These are phyloP conservation scores for Lodderomyces metapsilosis DNA, from an alignment of 1,139 yeast genomes.

Conservation along the genomic window DNA sequence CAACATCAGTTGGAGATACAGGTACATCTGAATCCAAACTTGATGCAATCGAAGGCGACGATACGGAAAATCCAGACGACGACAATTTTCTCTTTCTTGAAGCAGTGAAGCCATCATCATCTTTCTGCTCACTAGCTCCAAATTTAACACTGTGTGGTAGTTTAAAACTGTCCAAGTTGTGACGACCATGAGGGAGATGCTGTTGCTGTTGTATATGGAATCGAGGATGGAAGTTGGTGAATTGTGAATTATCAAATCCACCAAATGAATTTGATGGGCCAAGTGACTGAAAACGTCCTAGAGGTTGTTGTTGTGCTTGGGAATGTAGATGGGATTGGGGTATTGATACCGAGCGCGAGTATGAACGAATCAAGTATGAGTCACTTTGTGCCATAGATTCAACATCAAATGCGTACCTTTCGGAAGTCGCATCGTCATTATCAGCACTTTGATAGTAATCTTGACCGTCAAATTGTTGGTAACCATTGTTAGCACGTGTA, in stretches of 20 bases:
- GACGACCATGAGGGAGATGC: constrained; percentile 1
- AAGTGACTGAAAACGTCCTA: neutral
- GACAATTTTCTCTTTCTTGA: constrained; percentile 12
- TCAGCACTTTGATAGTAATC: neutral
- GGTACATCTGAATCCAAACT: constrained; percentile 5
- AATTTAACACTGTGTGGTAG: neutral
- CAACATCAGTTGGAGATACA: constrained; percentile 4
- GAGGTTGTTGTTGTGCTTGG: neutral
- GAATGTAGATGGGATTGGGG: neutral
- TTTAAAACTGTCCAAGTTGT: constrained; percentile 1
- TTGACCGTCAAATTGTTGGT: neutral
- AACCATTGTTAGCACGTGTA: no score
- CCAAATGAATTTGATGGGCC: neutral
- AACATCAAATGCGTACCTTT: neutral
- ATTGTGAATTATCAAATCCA: neutral
- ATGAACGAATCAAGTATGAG: neutral
- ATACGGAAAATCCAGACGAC: constrained; percentile 2
- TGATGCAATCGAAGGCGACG: constrained; percentile 6
- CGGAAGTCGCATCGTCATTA: neutral
- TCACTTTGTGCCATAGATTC: neutral
- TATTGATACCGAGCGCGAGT: neutral
- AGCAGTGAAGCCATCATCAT: neutral
- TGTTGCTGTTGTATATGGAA: neutral
- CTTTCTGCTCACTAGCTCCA: neutral
- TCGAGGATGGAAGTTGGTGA: neutral